Evolutionary conservation across 352 stramenopile genomes (phyloP).

Genomic region (Globisporangium recalcitrans): DNA sequence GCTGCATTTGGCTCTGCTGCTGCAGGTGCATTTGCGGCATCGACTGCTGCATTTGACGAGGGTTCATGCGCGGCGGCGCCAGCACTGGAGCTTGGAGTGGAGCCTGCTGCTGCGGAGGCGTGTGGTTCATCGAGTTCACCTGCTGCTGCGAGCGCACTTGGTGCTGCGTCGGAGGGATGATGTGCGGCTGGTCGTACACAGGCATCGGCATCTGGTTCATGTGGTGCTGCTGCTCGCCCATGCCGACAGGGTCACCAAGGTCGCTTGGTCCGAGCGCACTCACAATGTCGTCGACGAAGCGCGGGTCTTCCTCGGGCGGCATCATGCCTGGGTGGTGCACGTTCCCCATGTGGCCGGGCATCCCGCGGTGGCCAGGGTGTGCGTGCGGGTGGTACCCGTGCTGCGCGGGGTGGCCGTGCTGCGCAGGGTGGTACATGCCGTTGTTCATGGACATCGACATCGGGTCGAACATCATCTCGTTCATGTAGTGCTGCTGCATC

Average conservation of each 20-base stretch:
- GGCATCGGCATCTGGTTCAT: conserved; percentile 44
- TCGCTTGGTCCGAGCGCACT: conserved; percentile 47
- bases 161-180: conserved; percentile 40
- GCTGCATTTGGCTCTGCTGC: conserved; percentile 15
- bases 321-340: conserved; percentile 52
- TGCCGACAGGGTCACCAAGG: conserved; percentile 35
- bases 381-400: conserved; percentile 17
- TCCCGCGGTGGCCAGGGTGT: conserved; percentile 24
- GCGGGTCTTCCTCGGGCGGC: conserved; percentile 53
- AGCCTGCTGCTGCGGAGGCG: conserved; percentile 25
- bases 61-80: conserved; percentile 15
- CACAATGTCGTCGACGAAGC: conserved; percentile 70
- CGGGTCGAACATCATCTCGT: conserved; percentile 75
- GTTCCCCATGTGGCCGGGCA: conserved; percentile 22
- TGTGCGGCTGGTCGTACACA: conserved; percentile 60
- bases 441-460: conserved; percentile 54
- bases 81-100: conserved; percentile 19
- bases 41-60: conserved; percentile 18
- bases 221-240: conserved; percentile 44
- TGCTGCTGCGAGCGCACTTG: conserved; percentile 25
- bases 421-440: conserved; percentile 49
- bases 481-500: conserved; percentile 66
- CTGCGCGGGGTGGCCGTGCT: conserved; percentile 26
- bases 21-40: conserved; percentile 22
- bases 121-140: conserved; percentile 26